Conservation (phyloP, 495 filamentous ascomycete species). For the Tuber brumale region DNA sequence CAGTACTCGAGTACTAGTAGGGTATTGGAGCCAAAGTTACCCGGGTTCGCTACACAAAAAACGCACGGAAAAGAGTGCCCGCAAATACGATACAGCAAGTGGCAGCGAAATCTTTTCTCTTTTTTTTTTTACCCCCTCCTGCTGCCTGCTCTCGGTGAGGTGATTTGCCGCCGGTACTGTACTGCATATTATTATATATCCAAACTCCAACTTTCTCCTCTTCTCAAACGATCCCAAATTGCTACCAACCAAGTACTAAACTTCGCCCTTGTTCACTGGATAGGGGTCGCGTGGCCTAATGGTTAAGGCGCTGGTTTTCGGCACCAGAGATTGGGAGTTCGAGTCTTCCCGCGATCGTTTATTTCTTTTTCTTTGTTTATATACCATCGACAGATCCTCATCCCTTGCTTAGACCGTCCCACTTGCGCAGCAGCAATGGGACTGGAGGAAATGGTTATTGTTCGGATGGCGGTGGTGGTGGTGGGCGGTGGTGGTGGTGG, state of each 20-base stretch:
- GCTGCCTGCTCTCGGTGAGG: background rate
- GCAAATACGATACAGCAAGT: background rate
- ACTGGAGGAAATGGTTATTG: background rate
- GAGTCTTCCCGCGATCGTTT: constrained; percentile 18
- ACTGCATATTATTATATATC: background rate
- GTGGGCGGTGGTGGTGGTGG: too few relatives aligned
- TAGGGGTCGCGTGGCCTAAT: constrained; percentile 18
- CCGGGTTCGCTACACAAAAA: background rate
- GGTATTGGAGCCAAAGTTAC: background rate
- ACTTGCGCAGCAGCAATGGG: background rate
- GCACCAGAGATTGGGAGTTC: constrained; percentile 23
- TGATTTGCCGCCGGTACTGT: background rate
- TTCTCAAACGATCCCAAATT: background rate
- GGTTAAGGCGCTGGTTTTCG: constrained; percentile 25
- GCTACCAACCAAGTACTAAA: background rate
- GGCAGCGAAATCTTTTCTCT: background rate
- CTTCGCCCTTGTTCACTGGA: background rate
- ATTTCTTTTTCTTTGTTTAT: constrained; percentile 3
- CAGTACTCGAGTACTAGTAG: too few relatives aligned
- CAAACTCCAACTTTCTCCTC: background rate
- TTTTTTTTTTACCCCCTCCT: too few relatives aligned
- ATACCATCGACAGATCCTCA: background rate
- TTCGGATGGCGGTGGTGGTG: background rate
- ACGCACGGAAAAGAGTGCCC: background rate
- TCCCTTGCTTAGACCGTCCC: background rate